Percentiles rank a stretch among this genome's conserved stretches.
phyloP scores from a whole-genome alignment of 371 early-diverging fungal genomes.

The Rhizopus microsporus region DNA sequence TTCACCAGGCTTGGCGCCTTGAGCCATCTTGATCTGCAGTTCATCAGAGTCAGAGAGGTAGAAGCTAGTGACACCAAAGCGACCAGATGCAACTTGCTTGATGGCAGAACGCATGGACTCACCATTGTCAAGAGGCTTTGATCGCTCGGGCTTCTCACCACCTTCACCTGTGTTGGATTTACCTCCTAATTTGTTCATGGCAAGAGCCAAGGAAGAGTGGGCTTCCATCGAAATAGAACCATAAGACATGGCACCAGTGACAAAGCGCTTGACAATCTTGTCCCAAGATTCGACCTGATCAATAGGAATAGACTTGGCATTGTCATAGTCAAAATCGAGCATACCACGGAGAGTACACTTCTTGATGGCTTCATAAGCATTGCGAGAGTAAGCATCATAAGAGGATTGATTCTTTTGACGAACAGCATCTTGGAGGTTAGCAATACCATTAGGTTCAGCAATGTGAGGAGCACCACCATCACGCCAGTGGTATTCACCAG shows the following conservation, averaged over 20 bases:
- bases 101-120: conserved; percentile 89
- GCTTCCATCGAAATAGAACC: conserved; percentile 96
- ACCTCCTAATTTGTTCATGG: conserved; percentile 95
- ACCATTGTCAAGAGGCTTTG: conserved; percentile 67
- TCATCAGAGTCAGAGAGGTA: conserved; percentile 94
- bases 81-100: conserved; percentile 97
- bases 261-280: conserved; percentile 91
- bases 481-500: conserved; percentile 97
- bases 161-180: conserved; percentile 98
- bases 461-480: conserved; percentile 91
- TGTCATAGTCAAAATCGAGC: conserved; percentile 84
- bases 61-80: conserved; percentile 95
- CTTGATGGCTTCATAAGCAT: conserved; percentile 81
- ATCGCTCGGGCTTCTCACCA: conserved; percentile 92
- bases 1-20: conserved; percentile 98
- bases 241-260: conserved; percentile 99
- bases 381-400: conserved; percentile 82
- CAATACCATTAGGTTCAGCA: conserved; percentile 87
- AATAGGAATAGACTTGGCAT: conserved; percentile 75
- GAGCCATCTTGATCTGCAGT: conserved; percentile 98
- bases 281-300: conserved; percentile 98
- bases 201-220: conserved; percentile 88
- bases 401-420: conserved; percentile 84
- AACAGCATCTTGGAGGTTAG: conserved; percentile 95
- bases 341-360: conserved; percentile 94